phyloP scores from a whole-genome alignment of 495 filamentous ascomycete species.

The Aspergillus leporis region DNA sequence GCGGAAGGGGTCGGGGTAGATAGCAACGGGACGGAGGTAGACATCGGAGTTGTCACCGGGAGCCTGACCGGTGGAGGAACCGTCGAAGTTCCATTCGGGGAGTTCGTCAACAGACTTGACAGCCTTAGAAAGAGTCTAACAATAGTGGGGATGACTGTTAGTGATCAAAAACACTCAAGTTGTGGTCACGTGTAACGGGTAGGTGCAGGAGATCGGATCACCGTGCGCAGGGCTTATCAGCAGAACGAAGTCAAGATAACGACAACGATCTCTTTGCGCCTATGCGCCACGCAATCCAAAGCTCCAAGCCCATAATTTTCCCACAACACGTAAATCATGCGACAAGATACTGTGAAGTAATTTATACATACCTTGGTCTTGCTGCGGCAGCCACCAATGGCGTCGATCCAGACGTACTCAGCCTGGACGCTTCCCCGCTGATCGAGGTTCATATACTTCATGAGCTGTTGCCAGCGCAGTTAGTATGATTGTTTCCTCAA shows the following conservation, averaged over 20 bases:
- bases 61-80: constrained; percentile 91
- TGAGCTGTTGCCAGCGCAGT: constrained; percentile 60
- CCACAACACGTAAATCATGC: not conserved
- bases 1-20: constrained; percentile 94
- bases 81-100: constrained; percentile 99
- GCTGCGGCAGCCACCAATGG: constrained; percentile 72
- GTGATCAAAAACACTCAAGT: not conserved
- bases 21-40: constrained; percentile 89
- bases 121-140: constrained; percentile 77
- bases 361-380: constrained; percentile 80
- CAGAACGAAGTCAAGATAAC: constrained; percentile 13
- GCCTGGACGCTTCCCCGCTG: constrained; percentile 84
- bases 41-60: constrained; percentile 97
- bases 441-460: constrained; percentile 88
- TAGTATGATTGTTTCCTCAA: constrained; percentile 42
- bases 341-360: constrained; percentile 7
- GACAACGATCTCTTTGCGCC: constrained; percentile 1
- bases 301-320: not conserved
- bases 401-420: constrained; percentile 98
- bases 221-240: constrained; percentile 38
- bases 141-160: constrained; percentile 1
- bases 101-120: constrained; percentile 71
- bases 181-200: constrained; percentile 38
- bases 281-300: constrained; percentile 9
- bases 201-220: constrained; percentile 27